Evolutionary conservation across 208 protist genomes (phyloP), one percentile per base, ranked within the genome.

Genomic region (Tetramitus jugosus): DNA sequence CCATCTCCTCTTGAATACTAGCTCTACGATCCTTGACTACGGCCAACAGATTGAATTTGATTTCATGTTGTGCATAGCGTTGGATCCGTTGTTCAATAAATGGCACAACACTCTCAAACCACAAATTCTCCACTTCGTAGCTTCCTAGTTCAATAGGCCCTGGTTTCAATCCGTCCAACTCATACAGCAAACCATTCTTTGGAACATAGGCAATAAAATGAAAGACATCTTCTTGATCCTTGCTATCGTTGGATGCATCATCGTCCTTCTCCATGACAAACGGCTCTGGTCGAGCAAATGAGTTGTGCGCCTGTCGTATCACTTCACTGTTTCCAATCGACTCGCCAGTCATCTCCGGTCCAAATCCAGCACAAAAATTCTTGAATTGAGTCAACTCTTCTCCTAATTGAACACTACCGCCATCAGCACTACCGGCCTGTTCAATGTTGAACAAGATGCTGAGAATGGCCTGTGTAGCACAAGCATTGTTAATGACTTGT

Each of bases 391-490:
- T 85, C 75, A 97, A 77, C 60, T 87, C 62, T 3, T 92, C 81
- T 6, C 97, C 96, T 0, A 99, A 65, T 8, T 97, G 87, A 37
- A 98, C 80, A 23, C 33, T 39, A n/a, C n/a, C n/a, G n/a, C n/a
- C n/a, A n/a, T n/a, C n/a, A n/a, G n/a, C n/a, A n/a, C n/a, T n/a
- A n/a, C n/a, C n/a, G 31, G 33, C 31, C 23, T 86, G 69, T 0
- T 89, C 79, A 8, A 60, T 40, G 86, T 99, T 99, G 56, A 97
- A 82, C 0, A 99, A 82, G 42, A 96, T 93, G 76, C 96, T 97
- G 46, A 98, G 83, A 62, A 99, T 95, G 20, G 96, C 96, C 78
- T 98, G 90, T 43, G 96, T 98, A 3, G 96, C 96, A 84, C 96
- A 99, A 35, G 96, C 96, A 86, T 98, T 97, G 52, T 91, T 86